These are phyloP conservation scores for Eucalyptus coolabah DNA, from an alignment of 345 rosid genomes.

Conservation along the genomic window DNA sequence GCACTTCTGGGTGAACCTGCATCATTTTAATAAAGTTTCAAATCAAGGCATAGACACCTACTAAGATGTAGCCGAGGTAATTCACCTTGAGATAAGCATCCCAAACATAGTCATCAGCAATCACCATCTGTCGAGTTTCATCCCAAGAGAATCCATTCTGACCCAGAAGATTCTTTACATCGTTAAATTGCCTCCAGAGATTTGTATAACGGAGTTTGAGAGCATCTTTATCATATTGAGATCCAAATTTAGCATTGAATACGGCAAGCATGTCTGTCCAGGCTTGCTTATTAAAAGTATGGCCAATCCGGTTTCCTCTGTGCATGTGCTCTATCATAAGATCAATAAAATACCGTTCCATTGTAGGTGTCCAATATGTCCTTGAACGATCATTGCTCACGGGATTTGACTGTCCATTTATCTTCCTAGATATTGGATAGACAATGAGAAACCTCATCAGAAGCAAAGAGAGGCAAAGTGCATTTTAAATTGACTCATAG, in stretches of 20 bases:
- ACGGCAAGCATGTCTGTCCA: slow-evolving; percentile 63
- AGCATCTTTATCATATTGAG: slow-evolving; percentile 79
- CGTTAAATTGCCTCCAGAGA: slow-evolving; percentile 74
- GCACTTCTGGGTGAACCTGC: slow-evolving; percentile 71
- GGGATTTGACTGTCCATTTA: slow-evolving; percentile 4
- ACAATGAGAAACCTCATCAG: background rate
- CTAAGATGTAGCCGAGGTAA: background rate
- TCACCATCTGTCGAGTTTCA: slow-evolving; percentile 53
- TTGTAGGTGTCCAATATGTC: slow-evolving; percentile 74
- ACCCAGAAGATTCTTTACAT: slow-evolving; percentile 56
- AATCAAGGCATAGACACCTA: background rate
- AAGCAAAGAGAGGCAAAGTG: background rate
- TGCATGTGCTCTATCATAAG: slow-evolving; percentile 80
- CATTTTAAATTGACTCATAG: background rate
- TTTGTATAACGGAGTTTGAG: slow-evolving; percentile 62
- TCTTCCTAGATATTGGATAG: background rate
- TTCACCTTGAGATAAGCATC: slow-evolving; percentile 56
- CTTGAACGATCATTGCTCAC: slow-evolving; percentile 56
- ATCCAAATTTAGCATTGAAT: slow-evolving; percentile 60
- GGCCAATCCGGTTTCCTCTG: slow-evolving; percentile 65
- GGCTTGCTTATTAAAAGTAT: slow-evolving; percentile 78
- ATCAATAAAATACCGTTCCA: slow-evolving; percentile 85
- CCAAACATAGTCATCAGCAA: slow-evolving; percentile 66
- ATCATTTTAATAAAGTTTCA: background rate
- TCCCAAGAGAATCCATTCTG: slow-evolving; percentile 78